Evolutionary conservation across 2,329 filamentous ascomycete species (phyloP).

Genomic region (Fusarium albosuccineum): DNA sequence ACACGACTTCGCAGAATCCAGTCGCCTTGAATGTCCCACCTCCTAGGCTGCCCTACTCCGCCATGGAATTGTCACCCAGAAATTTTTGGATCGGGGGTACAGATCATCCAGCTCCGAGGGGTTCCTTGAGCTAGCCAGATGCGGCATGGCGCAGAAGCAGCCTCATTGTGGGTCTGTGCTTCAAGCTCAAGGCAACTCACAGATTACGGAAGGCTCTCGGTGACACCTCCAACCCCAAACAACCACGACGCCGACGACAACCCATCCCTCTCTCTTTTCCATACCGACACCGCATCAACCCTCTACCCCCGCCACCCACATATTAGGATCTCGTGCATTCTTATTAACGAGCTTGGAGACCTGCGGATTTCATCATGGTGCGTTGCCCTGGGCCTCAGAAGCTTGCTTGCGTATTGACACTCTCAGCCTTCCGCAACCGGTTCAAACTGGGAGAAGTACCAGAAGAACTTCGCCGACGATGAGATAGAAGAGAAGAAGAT

Average conservation of each 20-base stretch:
- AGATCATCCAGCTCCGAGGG: constrained; percentile 57
- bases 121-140: constrained; percentile 41
- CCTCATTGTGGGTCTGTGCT: constrained; percentile 49
- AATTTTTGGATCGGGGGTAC: constrained; percentile 57
- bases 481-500: constrained; percentile 99
- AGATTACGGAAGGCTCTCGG: constrained; percentile 57
- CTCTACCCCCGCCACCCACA: neutral
- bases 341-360: constrained; percentile 24
- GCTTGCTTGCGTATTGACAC: constrained; percentile 41
- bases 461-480: constrained; percentile 96
- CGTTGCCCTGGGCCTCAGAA: constrained; percentile 38
- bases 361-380: constrained; percentile 59
- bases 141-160: constrained; percentile 43
- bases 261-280: constrained; percentile 20
- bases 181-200: constrained; percentile 56
- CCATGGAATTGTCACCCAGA: constrained; percentile 48
- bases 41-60: constrained; percentile 54
- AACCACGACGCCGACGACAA: constrained; percentile 40
- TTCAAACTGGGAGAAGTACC: constrained; percentile 97
- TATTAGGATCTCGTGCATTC: neutral
- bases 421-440: constrained; percentile 93
- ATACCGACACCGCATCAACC: constrained; percentile 18
- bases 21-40: constrained; percentile 56
- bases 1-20: constrained; percentile 47
- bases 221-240: constrained; percentile 50